Conservation (phyloP, 2,329 filamentous ascomycete genomes). For the Clarireedia sp. region DNA sequence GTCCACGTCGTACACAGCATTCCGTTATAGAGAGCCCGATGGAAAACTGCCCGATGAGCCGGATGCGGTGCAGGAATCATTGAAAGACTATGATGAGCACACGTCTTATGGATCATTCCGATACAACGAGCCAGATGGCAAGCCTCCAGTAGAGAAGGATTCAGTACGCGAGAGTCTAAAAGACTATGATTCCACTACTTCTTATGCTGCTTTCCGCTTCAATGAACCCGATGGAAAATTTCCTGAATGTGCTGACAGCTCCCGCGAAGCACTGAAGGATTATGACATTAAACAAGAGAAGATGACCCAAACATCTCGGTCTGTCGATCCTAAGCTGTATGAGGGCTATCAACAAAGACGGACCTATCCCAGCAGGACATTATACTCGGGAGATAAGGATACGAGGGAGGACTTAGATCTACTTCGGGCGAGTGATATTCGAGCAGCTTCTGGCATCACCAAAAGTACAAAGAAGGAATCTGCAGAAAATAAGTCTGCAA, state of each 20-base stretch:
- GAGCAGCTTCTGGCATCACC: conserved; percentile 18
- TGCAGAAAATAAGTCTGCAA: conserved; percentile 20
- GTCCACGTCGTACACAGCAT: conserved; percentile 17
- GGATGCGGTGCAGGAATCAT: conserved; percentile 30
- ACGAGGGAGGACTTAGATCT: conserved; percentile 17
- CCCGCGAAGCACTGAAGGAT: conserved; percentile 29
- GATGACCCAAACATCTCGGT: background rate
- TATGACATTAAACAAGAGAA: conserved; percentile 8
- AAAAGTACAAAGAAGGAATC: conserved; percentile 14
- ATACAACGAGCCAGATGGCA: conserved; percentile 21
- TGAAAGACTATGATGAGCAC: conserved; percentile 18
- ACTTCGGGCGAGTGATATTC: conserved; percentile 22
- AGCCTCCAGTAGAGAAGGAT: conserved; percentile 17
- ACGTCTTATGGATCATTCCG: conserved; percentile 13
- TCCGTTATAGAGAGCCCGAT: conserved; percentile 23
- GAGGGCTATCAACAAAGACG: no score
- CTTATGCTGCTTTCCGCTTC: conserved; percentile 18
- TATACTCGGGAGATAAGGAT: conserved; percentile 1
- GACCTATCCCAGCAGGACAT: no score
- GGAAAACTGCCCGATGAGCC: conserved; percentile 19
- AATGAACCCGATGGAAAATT: conserved; percentile 23
- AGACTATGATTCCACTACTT: conserved; percentile 25
- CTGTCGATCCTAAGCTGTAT: no score
- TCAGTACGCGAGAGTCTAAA: conserved; percentile 31
- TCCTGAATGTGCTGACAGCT: conserved; percentile 22